phyloP scores from a whole-genome alignment of 139 green algal species.

The Picochlorum sp. region DNA sequence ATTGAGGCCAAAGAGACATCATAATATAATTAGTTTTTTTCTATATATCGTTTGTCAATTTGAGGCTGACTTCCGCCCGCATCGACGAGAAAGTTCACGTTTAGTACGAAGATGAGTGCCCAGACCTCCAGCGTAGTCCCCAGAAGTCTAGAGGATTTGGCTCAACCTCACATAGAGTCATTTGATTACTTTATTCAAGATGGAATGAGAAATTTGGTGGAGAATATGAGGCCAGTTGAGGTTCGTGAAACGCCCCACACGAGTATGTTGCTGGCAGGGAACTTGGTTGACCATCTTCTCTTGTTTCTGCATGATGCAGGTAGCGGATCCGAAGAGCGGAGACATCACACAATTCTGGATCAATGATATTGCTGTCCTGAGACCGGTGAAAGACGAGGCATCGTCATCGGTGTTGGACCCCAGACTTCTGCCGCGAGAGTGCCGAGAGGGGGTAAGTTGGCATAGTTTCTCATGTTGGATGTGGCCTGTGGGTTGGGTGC shows the following conservation, averaged over 20 bases:
- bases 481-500: too few relatives aligned
- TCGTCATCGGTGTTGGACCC: constrained; percentile 17
- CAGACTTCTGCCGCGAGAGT: constrained; percentile 67
- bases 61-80: too few relatives aligned
- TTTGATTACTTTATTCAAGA: constrained; percentile 87
- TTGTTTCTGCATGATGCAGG: not conserved
- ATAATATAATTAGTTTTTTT: too few relatives aligned
- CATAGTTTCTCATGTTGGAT: too few relatives aligned
- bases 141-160: constrained; percentile 30
- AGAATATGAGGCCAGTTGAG: constrained; percentile 63
- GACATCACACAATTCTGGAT: constrained; percentile 51
- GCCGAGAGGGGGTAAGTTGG: constrained; percentile 61
- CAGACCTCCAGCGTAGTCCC: constrained; percentile 9
- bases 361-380: constrained; percentile 40
- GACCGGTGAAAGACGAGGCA: constrained; percentile 47
- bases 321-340: not conserved
- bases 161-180: constrained; percentile 73
- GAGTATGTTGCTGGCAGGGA: not conserved
- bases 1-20: too few relatives aligned
- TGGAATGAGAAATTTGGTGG: constrained; percentile 61
- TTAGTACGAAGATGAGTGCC: not conserved
- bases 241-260: constrained; percentile 31
- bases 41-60: too few relatives aligned
- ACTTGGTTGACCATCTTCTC: not conserved
- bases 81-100: too few relatives aligned